Percentiles rank a stretch among this genome's conserved stretches.
phyloP scores from a whole-genome alignment of 345 rosid species.

The Luvunga scandens region DNA sequence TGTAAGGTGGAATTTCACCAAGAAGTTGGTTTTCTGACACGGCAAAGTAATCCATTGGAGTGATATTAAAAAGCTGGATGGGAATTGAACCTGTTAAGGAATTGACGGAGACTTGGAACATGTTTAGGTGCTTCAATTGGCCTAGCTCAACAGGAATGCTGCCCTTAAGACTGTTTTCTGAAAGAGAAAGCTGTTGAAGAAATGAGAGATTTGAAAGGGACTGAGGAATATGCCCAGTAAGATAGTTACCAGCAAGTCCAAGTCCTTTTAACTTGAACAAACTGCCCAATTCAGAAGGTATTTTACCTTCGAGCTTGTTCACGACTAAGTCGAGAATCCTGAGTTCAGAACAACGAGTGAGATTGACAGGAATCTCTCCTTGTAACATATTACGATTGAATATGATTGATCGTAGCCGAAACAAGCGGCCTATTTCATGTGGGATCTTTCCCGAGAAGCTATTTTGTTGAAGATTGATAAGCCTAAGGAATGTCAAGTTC shows the following conservation, averaged over 20 bases:
- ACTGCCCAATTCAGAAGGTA: conserved; percentile 26
- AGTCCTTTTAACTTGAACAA: conserved; percentile 16
- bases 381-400: conserved; percentile 5
- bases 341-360: conserved; percentile 25
- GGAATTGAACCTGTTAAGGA: conserved; percentile 28
- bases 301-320: conserved; percentile 28
- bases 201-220: conserved; percentile 24
- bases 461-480: background rate
- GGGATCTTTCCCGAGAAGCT: background rate
- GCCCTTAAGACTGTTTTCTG: conserved; percentile 27
- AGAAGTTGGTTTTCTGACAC: conserved; percentile 7
- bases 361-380: conserved; percentile 27
- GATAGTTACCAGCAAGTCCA: conserved; percentile 21
- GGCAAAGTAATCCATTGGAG: conserved; percentile 15
- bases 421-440: background rate
- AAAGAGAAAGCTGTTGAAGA: conserved; percentile 1
- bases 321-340: conserved; percentile 2
- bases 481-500: background rate
- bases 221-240: conserved; percentile 25
- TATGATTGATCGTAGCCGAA: background rate
- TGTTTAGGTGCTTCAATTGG: conserved; percentile 13
- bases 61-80: conserved; percentile 19
- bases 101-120: conserved; percentile 21
- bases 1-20: conserved; percentile 16
- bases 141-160: conserved; percentile 25